Conservation (phyloP, 352 stramenopile genomes). For the Thraustochytrium sp. region DNA sequence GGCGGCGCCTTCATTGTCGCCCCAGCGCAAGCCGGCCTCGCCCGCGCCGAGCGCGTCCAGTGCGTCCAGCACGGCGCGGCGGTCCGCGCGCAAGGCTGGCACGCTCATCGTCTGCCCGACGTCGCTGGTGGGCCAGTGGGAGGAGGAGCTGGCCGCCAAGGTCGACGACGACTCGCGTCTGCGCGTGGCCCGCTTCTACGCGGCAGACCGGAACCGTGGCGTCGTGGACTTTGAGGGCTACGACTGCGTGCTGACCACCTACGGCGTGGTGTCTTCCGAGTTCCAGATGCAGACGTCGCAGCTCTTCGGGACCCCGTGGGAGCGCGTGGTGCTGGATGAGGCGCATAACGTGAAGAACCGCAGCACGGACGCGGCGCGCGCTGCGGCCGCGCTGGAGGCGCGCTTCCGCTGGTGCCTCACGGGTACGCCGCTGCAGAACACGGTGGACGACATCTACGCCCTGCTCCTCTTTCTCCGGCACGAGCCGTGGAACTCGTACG, state of each 20-base stretch:
- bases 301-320: constrained; percentile 74
- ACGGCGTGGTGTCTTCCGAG: constrained; percentile 87
- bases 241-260: constrained; percentile 91
- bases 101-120: constrained; percentile 85
- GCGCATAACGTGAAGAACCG: constrained; percentile 97
- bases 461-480: constrained; percentile 63
- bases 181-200: constrained; percentile 75
- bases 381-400: constrained; percentile 79
- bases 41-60: too few species aligned
- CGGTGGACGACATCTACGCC: constrained; percentile 73
- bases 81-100: not conserved
- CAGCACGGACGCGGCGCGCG: constrained; percentile 87
- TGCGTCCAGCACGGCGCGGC: too few species aligned
- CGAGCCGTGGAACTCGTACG: constrained; percentile 65
- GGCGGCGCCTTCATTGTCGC: too few species aligned
- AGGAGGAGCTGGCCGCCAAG: constrained; percentile 82
- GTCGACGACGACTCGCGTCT: constrained; percentile 50
- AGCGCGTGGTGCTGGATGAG: constrained; percentile 97
- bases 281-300: constrained; percentile 71
- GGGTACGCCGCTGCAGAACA: constrained; percentile 80
- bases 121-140: constrained; percentile 90
- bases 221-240: not conserved
- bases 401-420: constrained; percentile 51
- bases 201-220: not conserved
- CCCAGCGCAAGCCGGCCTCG: too few species aligned